These are phyloP conservation scores for Penicillium palitans DNA, from an alignment of 2,329 filamentous ascomycete species.

Conservation along the genomic window DNA sequence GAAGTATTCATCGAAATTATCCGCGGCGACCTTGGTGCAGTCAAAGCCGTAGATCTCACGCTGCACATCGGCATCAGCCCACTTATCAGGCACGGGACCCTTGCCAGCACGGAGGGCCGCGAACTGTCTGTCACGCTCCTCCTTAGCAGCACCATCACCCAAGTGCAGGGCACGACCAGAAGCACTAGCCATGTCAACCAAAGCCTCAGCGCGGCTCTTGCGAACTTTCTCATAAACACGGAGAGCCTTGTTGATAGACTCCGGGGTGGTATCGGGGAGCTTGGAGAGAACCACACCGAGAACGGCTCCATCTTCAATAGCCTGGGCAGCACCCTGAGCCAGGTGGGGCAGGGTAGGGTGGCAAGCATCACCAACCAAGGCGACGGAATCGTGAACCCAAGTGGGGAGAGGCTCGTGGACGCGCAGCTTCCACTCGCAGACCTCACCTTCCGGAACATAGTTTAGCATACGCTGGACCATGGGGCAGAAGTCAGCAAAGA, in stretches of 20 bases:
- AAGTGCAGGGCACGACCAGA: slow-evolving; percentile 57
- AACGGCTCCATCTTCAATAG: slow-evolving; percentile 64
- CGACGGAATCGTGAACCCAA: slow-evolving; percentile 58
- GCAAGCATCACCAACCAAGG: slow-evolving; percentile 60
- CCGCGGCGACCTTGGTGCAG: slow-evolving; percentile 56
- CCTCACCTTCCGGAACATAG: slow-evolving; percentile 62
- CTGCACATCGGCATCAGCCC: slow-evolving; percentile 69
- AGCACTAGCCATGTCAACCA: slow-evolving; percentile 59
- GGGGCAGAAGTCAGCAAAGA: slow-evolving; percentile 62
- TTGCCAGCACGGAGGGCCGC: slow-evolving; percentile 53
- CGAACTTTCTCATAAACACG: slow-evolving; percentile 58
- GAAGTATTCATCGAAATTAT: slow-evolving; percentile 54
- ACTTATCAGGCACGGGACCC: slow-evolving; percentile 60
- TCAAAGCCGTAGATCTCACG: slow-evolving; percentile 66
- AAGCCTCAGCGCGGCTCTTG: slow-evolving; percentile 56
- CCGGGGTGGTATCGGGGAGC: slow-evolving; percentile 48
- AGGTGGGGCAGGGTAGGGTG: slow-evolving; percentile 66
- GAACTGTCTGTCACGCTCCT: slow-evolving; percentile 59
- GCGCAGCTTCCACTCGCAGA: slow-evolving; percentile 66
- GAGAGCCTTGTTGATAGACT: slow-evolving; percentile 54
- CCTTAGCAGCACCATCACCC: slow-evolving; percentile 59
- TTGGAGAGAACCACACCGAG: slow-evolving; percentile 53
- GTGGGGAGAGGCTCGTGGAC: slow-evolving; percentile 62
- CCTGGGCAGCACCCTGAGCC: slow-evolving; percentile 64
- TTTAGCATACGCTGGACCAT: slow-evolving; percentile 61